Percentiles rank a stretch among this genome's conserved stretches.
Evolutionary conservation across 345 rosid species (phyloP).

Genomic region (Laguncularia racemosa): DNA sequence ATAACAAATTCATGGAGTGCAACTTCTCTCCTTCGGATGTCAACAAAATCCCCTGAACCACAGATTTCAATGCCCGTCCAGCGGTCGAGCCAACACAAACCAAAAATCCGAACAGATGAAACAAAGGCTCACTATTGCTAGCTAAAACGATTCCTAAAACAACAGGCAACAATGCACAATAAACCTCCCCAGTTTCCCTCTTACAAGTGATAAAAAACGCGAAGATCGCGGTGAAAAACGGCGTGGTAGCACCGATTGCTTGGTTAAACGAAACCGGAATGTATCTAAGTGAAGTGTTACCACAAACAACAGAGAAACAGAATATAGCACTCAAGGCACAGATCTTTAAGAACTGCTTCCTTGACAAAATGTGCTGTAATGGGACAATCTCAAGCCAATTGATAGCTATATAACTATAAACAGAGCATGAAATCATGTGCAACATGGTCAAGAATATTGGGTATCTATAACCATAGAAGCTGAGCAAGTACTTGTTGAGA

Average conservation of each 20-base stretch:
- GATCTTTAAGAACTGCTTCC: slow-evolving; percentile 77
- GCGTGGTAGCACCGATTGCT: slow-evolving; percentile 97
- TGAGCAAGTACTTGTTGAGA: slow-evolving; percentile 90
- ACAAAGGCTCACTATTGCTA: slow-evolving; percentile 85
- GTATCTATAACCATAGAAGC: slow-evolving; percentile 80
- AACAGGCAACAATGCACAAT: slow-evolving; percentile 79
- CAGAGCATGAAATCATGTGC: slow-evolving; percentile 87
- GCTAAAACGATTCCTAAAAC: slow-evolving; percentile 92
- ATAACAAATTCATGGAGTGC: slow-evolving; percentile 87
- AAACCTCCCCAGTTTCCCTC: slow-evolving; percentile 80
- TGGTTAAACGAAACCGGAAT: slow-evolving; percentile 97
- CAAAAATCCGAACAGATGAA: slow-evolving; percentile 85
- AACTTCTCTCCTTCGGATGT: slow-evolving; percentile 89
- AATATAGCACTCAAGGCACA: slow-evolving; percentile 73
- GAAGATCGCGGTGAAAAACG: slow-evolving; percentile 93
- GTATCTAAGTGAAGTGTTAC: slow-evolving; percentile 87
- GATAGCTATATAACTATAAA: slow-evolving; percentile 70
- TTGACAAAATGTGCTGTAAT: slow-evolving; percentile 68
- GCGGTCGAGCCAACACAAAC: slow-evolving; percentile 93
- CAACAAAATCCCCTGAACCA: slow-evolving; percentile 75
- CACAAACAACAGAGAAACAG: slow-evolving; percentile 93
- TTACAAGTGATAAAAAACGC: slow-evolving; percentile 86
- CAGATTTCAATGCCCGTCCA: slow-evolving; percentile 92
- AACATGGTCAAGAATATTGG: slow-evolving; percentile 92
- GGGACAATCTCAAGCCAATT: slow-evolving; percentile 73